These are phyloP conservation scores for Citrus sp. DNA, from an alignment of 345 rosid genomes.

Conservation along the genomic window DNA sequence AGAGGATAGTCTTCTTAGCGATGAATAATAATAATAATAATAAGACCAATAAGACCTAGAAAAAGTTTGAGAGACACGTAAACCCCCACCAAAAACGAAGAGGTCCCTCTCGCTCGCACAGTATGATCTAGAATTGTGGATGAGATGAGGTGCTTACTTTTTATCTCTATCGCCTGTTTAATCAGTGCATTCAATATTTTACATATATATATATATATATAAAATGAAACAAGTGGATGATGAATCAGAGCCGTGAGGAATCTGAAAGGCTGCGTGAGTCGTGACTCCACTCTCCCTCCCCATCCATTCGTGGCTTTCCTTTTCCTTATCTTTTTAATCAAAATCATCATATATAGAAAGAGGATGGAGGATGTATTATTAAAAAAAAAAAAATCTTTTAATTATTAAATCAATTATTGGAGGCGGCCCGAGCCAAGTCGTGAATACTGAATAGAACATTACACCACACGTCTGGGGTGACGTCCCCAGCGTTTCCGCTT, in stretches of 20 bases:
- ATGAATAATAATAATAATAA: too few species aligned
- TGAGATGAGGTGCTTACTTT: not conserved
- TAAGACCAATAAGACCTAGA: not conserved
- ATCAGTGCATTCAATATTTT: too few species aligned
- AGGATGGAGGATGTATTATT: too few species aligned
- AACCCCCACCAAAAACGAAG: conserved; percentile 20
- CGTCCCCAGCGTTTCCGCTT: not conserved
- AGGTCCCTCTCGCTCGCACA: conserved; percentile 16
- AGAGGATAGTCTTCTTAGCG: too few species aligned
- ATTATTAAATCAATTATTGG: not conserved
- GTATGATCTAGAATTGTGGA: not conserved
- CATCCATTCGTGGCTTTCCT: not conserved
- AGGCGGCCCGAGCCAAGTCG: not conserved
- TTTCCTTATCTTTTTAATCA: conserved; percentile 12
- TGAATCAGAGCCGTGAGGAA: conserved; percentile 39
- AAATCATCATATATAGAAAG: too few species aligned
- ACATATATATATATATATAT: too few species aligned
- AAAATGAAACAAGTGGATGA: conserved; percentile 23
- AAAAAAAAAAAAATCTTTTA: too few species aligned
- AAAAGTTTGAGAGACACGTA: conserved; percentile 16
- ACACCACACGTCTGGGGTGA: too few species aligned
- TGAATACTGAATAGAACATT: too few species aligned
- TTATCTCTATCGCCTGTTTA: not conserved
- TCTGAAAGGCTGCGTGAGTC: conserved; percentile 32
- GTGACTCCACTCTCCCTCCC: not conserved